These are phyloP conservation scores for Podosphaera aphanis DNA, from an alignment of 2,329 filamentous ascomycete species.

Conservation along the genomic window DNA sequence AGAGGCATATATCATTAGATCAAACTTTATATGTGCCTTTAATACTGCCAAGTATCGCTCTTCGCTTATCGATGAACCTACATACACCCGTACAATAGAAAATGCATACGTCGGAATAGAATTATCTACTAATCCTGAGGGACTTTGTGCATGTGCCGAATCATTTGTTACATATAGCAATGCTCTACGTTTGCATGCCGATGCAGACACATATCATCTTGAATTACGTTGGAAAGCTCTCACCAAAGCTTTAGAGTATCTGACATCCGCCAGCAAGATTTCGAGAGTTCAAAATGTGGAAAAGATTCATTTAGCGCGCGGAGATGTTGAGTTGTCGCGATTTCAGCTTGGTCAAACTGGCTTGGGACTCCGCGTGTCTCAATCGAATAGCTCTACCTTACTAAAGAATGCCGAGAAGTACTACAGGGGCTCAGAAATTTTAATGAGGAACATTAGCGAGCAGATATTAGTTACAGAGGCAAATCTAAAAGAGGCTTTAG, in stretches of 20 bases:
- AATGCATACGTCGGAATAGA: constrained; percentile 3
- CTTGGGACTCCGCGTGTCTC: background rate
- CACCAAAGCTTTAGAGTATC: constrained; percentile 23
- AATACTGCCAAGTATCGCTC: constrained; percentile 32
- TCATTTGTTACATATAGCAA: constrained; percentile 25
- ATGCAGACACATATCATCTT: constrained; percentile 6
- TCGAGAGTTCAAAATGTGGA: constrained; percentile 24
- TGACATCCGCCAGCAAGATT: constrained; percentile 27
- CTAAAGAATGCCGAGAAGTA: constrained; percentile 2
- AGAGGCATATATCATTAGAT: constrained; percentile 29
- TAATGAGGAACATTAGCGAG: background rate
- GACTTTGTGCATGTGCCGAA: constrained; percentile 1
- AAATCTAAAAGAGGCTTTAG: constrained; percentile 1
- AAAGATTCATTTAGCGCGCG: constrained; percentile 28
- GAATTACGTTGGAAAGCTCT: constrained; percentile 26
- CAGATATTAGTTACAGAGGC: background rate
- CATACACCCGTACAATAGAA: constrained; percentile 23
- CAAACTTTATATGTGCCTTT: constrained; percentile 31
- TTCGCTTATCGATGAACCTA: constrained; percentile 23
- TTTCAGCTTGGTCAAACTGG: constrained; percentile 25
- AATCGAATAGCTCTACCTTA: background rate
- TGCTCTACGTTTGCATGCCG: constrained; percentile 16
- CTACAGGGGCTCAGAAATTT: background rate
- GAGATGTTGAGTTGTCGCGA: constrained; percentile 30
- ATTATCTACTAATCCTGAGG: constrained; percentile 2